phyloP scores from a whole-genome alignment of 805 yeast species.

The Candida coleopterorum region DNA sequence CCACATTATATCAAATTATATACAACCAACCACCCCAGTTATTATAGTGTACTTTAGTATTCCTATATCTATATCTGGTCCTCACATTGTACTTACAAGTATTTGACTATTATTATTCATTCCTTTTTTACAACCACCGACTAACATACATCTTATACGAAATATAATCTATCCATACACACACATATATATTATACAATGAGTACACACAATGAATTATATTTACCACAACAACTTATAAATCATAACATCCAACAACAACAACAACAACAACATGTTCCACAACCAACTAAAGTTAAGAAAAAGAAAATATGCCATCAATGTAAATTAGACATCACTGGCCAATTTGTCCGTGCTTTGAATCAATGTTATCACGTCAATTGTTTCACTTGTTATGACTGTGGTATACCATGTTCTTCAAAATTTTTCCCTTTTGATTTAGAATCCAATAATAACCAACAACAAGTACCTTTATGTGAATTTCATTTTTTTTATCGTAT shows the following conservation, averaged over 20 bases:
- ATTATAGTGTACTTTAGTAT: too few relatives aligned
- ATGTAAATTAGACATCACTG: conserved; percentile 37
- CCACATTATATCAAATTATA: too few relatives aligned
- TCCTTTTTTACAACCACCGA: too few relatives aligned
- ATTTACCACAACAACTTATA: background rate
- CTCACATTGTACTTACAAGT: too few relatives aligned
- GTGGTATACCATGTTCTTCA: conserved; percentile 74
- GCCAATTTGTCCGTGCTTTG: conserved; percentile 85
- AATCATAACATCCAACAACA: too few relatives aligned
- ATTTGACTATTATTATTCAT: too few relatives aligned
- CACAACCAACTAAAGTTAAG: conserved; percentile 7
- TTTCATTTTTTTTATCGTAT: conserved; percentile 85
- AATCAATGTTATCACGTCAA: conserved; percentile 76
- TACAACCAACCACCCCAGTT: too few relatives aligned
- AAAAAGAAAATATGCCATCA: conserved; percentile 27
- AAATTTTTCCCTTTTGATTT: conserved; percentile 81
- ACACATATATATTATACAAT: background rate
- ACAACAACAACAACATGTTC: background rate
- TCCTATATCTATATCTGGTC: background rate
- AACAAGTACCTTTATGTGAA: conserved; percentile 69
- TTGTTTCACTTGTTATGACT: conserved; percentile 83
- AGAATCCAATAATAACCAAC: conserved; percentile 26
- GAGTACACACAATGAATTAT: background rate
- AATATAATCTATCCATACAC: too few relatives aligned
- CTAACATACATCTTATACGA: too few relatives aligned